phyloP scores from a whole-genome alignment of 164 flowering plant genomes.

The Stephania yunnanensis region DNA sequence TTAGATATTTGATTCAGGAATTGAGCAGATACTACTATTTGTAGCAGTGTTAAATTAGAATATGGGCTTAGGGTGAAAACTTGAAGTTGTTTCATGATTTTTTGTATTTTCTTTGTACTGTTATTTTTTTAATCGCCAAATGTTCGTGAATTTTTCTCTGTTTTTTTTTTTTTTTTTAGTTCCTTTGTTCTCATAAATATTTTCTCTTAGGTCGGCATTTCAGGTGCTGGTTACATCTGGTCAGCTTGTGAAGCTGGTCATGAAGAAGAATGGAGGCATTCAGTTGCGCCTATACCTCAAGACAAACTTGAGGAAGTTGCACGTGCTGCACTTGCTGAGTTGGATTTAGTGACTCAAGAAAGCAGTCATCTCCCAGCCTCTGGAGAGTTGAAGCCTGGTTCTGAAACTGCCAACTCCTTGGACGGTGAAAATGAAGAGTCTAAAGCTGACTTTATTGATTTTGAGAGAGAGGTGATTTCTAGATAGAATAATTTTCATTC shows the following conservation, averaged over 20 bases:
- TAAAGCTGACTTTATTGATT: slow-evolving; percentile 45
- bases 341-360: slow-evolving; percentile 42
- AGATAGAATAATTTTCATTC: slow-evolving; percentile 1
- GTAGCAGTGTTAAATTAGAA: too few relatives aligned
- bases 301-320: slow-evolving; percentile 56
- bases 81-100: too few relatives aligned
- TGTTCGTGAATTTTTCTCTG: background rate
- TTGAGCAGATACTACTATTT: too few relatives aligned
- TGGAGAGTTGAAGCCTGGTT: slow-evolving; percentile 53
- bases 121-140: too few relatives aligned
- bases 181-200: background rate
- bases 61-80: too few relatives aligned
- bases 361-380: slow-evolving; percentile 44
- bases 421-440: slow-evolving; percentile 39
- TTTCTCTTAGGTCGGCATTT: slow-evolving; percentile 61
- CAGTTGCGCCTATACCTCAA: slow-evolving; percentile 81
- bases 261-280: slow-evolving; percentile 96
- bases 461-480: slow-evolving; percentile 79
- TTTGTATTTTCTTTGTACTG: too few relatives aligned
- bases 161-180: background rate
- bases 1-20: too few relatives aligned
- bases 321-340: slow-evolving; percentile 33
- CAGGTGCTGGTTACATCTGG: slow-evolving; percentile 88
- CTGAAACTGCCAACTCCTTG: slow-evolving; percentile 40
- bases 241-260: slow-evolving; percentile 60